A percentile compares a stretch with the other conserved stretches of the same genome.
Evolutionary conservation across 768 basidiomycete genomes (phyloP).

Genomic region (Hypholoma fasciculare): DNA sequence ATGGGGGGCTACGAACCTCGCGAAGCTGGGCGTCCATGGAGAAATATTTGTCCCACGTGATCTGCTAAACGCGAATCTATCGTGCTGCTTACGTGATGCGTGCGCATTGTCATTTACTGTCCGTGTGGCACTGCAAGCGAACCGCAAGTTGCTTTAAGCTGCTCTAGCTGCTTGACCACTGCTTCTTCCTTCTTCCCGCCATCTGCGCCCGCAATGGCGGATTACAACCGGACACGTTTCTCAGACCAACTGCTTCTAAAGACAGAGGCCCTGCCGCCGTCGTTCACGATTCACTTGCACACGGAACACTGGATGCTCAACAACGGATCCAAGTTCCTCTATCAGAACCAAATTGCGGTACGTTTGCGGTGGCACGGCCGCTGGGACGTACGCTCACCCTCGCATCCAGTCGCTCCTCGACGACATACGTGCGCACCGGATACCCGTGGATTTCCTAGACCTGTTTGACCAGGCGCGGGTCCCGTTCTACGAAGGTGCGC

Average conservation of each 20-base stretch:
- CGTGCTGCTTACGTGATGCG: constrained; percentile 19
- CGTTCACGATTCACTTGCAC: constrained; percentile 78
- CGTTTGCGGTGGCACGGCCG: constrained; percentile 10
- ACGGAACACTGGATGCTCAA: constrained; percentile 84
- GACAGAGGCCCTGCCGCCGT: constrained; percentile 58
- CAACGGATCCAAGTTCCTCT: constrained; percentile 77
- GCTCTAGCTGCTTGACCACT: neutral
- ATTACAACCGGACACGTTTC: constrained; percentile 74
- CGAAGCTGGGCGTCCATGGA: constrained; percentile 47
- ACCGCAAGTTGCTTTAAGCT: neutral
- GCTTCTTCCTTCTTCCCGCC: neutral
- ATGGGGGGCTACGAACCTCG: constrained; percentile 34
- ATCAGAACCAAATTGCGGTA: constrained; percentile 76
- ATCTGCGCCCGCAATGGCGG: constrained; percentile 46
- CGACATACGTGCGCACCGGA: constrained; percentile 79
- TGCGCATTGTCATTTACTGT: constrained; percentile 15
- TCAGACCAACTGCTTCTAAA: constrained; percentile 60
- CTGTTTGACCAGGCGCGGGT: constrained; percentile 71
- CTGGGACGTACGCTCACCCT: neutral
- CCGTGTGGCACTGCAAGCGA: neutral
- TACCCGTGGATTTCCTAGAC: constrained; percentile 85
- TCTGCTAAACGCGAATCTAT: constrained; percentile 18
- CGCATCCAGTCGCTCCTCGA: constrained; percentile 68
- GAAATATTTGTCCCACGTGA: constrained; percentile 32
- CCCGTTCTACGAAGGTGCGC: constrained; percentile 82